Base-by-base conservation (phyloP, 2,329 filamentous ascomycete genomes). In the Davidsoniella virescens region DNA sequence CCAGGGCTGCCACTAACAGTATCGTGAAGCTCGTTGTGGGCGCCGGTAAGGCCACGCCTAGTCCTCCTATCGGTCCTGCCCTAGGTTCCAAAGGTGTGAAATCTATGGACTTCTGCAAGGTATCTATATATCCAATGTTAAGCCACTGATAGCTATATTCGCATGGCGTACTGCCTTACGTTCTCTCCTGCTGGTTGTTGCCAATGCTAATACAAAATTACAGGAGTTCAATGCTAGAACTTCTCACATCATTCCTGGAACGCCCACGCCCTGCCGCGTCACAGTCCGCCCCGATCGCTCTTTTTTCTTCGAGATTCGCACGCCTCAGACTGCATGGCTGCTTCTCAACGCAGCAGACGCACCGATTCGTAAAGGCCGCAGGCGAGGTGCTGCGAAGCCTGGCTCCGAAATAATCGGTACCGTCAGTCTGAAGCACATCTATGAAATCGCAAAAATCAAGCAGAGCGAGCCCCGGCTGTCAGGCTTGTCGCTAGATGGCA, bases 101-200 rank as follows among this genome's bases (percentile, higher is more conserved):
- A 72, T 93, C 85, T 52, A 98, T 98, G 82, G 92, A 98, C 68
- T 98, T 96, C 65, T 96, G 92, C 79, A 96, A 96, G 76, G 90
- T 94, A 54, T 54, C 65, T 44, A 17, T 17, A 16, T 14, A 20
- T 17, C 7, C 5, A 10, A 47, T 38, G 26, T 17, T 23, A 25
- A 8, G 2, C 5, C 12, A 14, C 17, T 5, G n/a, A n/a, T 42
- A 9, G 8, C 10, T 23, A 40, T n/a, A 16, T 29, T 29, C n/a
- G 5, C 20, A 10, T 25, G 2, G 25, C 18, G 14, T n/a, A 2
- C 29, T 41, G 5, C 14, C 10, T 39, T 8, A 29, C 36, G 10
- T n/a, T 16, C 23, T 9, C 26, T 6, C 18, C 23, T 4, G 3
- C 23, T 12, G n/a, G 18, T 23, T 12, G 20, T 20, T 20, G 20